phyloP scores from a whole-genome alignment of 1,139 yeast genomes.

The Yamadazyma triangularis region DNA sequence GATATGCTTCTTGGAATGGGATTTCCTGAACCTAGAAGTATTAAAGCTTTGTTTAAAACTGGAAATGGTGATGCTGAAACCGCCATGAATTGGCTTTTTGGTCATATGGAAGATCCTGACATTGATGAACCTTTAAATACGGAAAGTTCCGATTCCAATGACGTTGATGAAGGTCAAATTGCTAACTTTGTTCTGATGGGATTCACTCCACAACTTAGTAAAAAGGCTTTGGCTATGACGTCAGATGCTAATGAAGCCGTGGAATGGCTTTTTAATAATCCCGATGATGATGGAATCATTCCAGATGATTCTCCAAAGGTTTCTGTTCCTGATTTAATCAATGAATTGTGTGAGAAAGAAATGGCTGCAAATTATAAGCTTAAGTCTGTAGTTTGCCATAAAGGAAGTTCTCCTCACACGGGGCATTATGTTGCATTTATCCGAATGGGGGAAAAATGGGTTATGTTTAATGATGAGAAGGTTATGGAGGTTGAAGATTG shows the following conservation, averaged over 20 bases:
- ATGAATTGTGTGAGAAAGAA: constrained; percentile 11
- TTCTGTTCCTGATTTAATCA: constrained; percentile 18
- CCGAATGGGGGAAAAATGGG: constrained; percentile 59
- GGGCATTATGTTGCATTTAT: constrained; percentile 94
- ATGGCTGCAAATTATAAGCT: constrained; percentile 36
- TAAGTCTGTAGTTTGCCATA: constrained; percentile 82
- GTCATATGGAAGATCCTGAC: constrained; percentile 80
- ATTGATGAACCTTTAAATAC: constrained; percentile 52
- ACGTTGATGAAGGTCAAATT: constrained; percentile 36
- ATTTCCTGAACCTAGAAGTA: constrained; percentile 65
- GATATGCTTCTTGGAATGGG: constrained; percentile 73
- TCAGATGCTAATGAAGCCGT: constrained; percentile 70
- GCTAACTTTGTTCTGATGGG: constrained; percentile 72
- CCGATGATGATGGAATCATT: constrained; percentile 52
- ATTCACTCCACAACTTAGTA: constrained; percentile 56
- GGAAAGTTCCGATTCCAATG: constrained; percentile 4
- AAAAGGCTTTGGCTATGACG: constrained; percentile 61
- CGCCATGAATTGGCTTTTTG: constrained; percentile 90
- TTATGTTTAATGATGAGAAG: constrained; percentile 88
- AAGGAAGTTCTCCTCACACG: constrained; percentile 90
- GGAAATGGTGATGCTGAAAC: constrained; percentile 66
- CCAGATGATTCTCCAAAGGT: constrained; percentile 13
- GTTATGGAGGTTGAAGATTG: constrained; percentile 72
- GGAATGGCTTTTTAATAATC: constrained; percentile 83
- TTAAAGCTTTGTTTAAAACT: constrained; percentile 66